These are phyloP conservation scores for Herpetospermum pedunculosum DNA, from an alignment of 306 rosid species.

Conservation along the genomic window DNA sequence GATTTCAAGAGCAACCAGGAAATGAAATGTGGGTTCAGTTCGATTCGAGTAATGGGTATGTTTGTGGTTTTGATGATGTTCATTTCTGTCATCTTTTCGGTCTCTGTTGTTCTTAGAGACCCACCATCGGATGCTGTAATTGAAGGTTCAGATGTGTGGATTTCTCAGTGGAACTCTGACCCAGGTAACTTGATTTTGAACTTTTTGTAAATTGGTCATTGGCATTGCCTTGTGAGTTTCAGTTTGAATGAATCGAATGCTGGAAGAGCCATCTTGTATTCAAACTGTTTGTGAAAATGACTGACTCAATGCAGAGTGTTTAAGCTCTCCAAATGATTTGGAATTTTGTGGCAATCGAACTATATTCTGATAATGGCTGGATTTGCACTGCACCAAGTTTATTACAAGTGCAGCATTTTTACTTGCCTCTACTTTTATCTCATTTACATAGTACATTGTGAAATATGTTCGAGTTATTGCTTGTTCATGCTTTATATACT, in stretches of 20 bases:
- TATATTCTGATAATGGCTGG: neutral
- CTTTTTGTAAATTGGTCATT: too few species aligned
- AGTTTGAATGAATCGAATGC: neutral
- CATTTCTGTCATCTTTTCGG: conserved; percentile 60
- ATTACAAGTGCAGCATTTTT: neutral
- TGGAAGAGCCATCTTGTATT: neutral
- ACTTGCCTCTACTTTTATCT: neutral
- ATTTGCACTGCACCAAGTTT: neutral
- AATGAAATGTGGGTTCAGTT: conserved; percentile 20
- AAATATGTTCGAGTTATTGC: neutral
- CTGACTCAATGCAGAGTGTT: neutral
- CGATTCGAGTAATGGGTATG: conserved; percentile 51
- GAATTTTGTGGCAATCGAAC: neutral
- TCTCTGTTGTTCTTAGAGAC: conserved; percentile 55
- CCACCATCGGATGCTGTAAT: conserved; percentile 59
- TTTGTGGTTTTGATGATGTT: conserved; percentile 45
- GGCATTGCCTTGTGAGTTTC: neutral
- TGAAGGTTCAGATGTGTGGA: conserved; percentile 17
- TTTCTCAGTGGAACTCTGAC: conserved; percentile 15
- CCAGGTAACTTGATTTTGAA: conserved; percentile 25
- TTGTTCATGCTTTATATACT: neutral
- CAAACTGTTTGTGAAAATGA: neutral
- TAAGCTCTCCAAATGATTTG: neutral
- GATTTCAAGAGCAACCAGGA: conserved; percentile 20
- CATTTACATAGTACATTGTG: neutral